phyloP scores from a whole-genome alignment of 1,139 yeast species.

The Pichia sp. region DNA sequence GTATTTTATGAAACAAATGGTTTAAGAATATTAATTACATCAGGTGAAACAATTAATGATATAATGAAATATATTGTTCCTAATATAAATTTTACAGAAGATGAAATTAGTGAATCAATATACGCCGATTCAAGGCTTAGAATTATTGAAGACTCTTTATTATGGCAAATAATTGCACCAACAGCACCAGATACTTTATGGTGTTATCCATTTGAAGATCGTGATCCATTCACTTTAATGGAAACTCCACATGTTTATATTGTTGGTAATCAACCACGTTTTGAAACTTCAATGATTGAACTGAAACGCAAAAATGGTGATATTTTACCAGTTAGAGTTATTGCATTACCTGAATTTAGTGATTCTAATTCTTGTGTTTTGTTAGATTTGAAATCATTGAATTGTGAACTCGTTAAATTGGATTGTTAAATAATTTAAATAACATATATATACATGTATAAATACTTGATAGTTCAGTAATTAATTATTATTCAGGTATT shows the following conservation, averaged over 20 bases:
- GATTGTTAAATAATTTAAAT: constrained; percentile 2
- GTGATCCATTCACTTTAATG: constrained; percentile 73
- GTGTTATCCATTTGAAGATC: constrained; percentile 76
- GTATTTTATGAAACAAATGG: constrained; percentile 56
- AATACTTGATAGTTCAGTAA: background rate
- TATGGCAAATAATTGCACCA: constrained; percentile 87
- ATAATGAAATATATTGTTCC: constrained; percentile 59
- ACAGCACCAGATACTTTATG: constrained; percentile 95
- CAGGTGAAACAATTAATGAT: constrained; percentile 84
- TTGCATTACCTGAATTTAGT: constrained; percentile 69
- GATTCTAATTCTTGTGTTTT: constrained; percentile 63
- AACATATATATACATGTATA: background rate
- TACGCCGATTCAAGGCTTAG: constrained; percentile 35
- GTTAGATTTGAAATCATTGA: constrained; percentile 54
- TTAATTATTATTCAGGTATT: constrained; percentile 7
- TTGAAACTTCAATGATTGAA: constrained; percentile 35
- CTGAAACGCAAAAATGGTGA: constrained; percentile 33
- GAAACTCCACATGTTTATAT: constrained; percentile 83
- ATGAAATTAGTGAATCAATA: constrained; percentile 27
- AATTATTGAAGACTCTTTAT: constrained; percentile 61
- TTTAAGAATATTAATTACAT: constrained; percentile 56
- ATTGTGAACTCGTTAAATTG: constrained; percentile 35
- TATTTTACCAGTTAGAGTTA: constrained; percentile 38
- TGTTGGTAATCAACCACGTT: constrained; percentile 75
- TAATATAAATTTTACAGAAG: constrained; percentile 24